Base-by-base conservation (phyloP, 1,284 basidiomycete genomes). In the Malassezia brasiliensis region DNA sequence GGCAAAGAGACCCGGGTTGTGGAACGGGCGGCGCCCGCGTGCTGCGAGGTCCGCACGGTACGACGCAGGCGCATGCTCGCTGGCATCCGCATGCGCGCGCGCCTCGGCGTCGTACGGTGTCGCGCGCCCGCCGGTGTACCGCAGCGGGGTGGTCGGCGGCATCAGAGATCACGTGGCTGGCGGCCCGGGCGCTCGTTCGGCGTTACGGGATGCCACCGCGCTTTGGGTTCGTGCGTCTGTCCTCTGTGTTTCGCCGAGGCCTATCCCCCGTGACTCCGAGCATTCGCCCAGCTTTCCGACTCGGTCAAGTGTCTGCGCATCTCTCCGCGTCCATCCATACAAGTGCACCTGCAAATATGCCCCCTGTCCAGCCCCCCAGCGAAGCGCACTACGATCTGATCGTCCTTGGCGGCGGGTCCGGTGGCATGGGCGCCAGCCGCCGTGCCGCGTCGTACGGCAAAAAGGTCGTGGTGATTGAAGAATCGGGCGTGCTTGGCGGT, bases 361-460 rank as follows among this genome's bases (percentile, higher is more conserved):
- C 72, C 38, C 72, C 72, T 32, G 56, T 74, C 28, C 32, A 63
- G 12, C 65, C 65, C 34, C 68, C 70, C 3, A 41, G 52, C 11
- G 59, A 63, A 28, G 41, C 58, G 35, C 64, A 68, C 53, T 74
- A 71, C 47, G 70, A 74, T 59, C 52, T 70, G 59, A 53, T 74
- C 50, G 71, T 74, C 58, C 70, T 74, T 47, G 72, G 72, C 41
- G 72, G 72, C 44, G 72, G 72, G 9, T 73, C 70, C n/a, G 72
- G 72, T 25, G 72, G 69, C 28, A 72, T 74, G 69, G 72, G 72
- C 48, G 66, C 66, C 31, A 63, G 66, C 35, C 64, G 72, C 12
- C 64, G 94, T 54, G 91, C 91, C 12, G 87, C 86, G n/a, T 81
- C 81, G 20, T 93, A 96, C 76, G 91, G 93, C 50, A 88, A 87